phyloP scores from a whole-genome alignment of 2,329 filamentous ascomycete genomes.

The Scleromitrula shiraiana region DNA sequence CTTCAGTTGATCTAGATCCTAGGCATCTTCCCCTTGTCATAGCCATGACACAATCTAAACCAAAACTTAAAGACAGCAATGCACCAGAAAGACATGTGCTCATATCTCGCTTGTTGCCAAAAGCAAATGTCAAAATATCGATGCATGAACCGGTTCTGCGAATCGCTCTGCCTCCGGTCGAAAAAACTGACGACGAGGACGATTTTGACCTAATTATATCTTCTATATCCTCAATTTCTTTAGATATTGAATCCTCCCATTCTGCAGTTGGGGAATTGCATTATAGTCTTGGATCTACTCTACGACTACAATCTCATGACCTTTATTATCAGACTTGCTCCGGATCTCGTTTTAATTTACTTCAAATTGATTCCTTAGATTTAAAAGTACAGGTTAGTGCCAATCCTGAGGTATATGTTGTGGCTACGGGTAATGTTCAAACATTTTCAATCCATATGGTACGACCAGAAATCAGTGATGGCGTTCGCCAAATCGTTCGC shows the following conservation, averaged over 20 bases:
- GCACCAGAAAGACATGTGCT: slow-evolving; percentile 53
- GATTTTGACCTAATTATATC: slow-evolving; percentile 95
- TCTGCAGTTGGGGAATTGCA: slow-evolving; percentile 74
- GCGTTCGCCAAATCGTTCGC: slow-evolving; percentile 81
- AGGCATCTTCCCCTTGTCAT: slow-evolving; percentile 82
- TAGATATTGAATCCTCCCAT: slow-evolving; percentile 95
- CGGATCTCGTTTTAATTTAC: slow-evolving; percentile 74
- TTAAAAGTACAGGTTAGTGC: slow-evolving; percentile 79
- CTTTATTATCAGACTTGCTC: slow-evolving; percentile 90
- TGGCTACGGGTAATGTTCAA: slow-evolving; percentile 70
- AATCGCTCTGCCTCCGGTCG: slow-evolving; percentile 76
- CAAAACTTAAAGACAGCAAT: slow-evolving; percentile 35
- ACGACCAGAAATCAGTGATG: slow-evolving; percentile 84
- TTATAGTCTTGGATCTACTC: slow-evolving; percentile 76
- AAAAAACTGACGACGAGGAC: slow-evolving; percentile 54
- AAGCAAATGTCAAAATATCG: slow-evolving; percentile 89
- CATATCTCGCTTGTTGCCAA: slow-evolving; percentile 85
- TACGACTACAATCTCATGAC: slow-evolving; percentile 77
- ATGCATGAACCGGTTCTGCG: slow-evolving; percentile 93
- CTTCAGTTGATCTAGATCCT: slow-evolving; percentile 86
- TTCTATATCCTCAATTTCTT: slow-evolving; percentile 83
- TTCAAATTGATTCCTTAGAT: slow-evolving; percentile 83
- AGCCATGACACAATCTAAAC: slow-evolving; percentile 58
- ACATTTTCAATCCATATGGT: slow-evolving; percentile 87
- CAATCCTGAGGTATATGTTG: slow-evolving; percentile 75